Conservation (phyloP, 441 rosid genomes). For the Corymbia calophylla region DNA sequence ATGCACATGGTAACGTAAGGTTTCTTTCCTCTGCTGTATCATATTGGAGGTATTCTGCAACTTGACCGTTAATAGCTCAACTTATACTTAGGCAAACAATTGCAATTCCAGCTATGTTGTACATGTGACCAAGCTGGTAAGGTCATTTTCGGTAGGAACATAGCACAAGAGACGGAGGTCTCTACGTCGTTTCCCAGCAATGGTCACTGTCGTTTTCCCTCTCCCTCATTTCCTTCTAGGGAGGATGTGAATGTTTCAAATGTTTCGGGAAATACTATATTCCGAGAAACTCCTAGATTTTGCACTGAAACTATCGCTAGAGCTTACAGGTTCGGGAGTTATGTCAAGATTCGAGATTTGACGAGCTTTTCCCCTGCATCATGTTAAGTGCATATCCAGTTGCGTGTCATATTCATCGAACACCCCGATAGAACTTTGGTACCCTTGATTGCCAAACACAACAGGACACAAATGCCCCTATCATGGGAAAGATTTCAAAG, state of each 20-base stretch:
- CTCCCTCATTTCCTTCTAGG: background rate
- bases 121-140: background rate
- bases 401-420: background rate
- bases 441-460: background rate
- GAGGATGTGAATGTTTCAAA: background rate
- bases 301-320: background rate
- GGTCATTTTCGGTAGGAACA: background rate
- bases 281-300: background rate
- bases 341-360: background rate
- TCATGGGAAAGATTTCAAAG: background rate
- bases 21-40: background rate
- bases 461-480: background rate
- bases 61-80: background rate
- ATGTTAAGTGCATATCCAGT: background rate
- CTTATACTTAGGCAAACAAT: background rate
- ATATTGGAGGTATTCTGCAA: background rate
- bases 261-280: background rate
- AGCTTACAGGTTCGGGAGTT: background rate
- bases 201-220: background rate
- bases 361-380: background rate
- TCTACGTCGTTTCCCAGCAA: background rate
- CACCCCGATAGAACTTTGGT: background rate
- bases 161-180: background rate
- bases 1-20: background rate
- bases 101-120: background rate